Evolutionary conservation across 2,329 filamentous ascomycete genomes (phyloP), one percentile per base, ranked within the genome.

Genomic region (Aspergillus glaucus): DNA sequence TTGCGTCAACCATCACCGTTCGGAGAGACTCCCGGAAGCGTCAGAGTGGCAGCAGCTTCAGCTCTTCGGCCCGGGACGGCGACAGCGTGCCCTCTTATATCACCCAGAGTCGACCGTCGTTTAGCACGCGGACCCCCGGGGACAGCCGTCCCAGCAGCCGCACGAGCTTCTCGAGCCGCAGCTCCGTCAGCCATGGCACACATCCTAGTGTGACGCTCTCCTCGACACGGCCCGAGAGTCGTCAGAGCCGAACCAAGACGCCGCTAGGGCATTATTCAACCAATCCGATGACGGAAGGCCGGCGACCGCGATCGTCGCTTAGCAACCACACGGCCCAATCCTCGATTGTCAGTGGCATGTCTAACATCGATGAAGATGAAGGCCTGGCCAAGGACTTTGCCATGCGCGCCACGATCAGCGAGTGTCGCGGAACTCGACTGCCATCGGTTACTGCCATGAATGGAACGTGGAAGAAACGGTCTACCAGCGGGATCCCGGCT

Each of bases 71-170:
- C 28, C 61, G 60, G 41, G 66, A 71, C 44, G 63, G 63, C 30
- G 68, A 72, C 40, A 52, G 61, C 5, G 59, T 61, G 6, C 64
- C 69, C 3, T 68, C 67, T 4, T 68, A 66, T 48, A 41, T 63
- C 14, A 57, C 65, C 4, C 63, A 62, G 22, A 62, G 63, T 44
- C 62, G 66, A 22, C 73, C 77, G 32, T 81, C 79, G 1, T 79
- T 77, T 53, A 74, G 79, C 43, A 65, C 59, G 26, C 58, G 64
- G 43, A 63, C 63, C 24, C 57, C 74, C 17, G 63, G 65, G 30
- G 72, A 78, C 55, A 85, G 82, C 57, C 82, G 87, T 30, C 87
- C 88, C 14, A 86, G 82, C 70, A 91, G 87, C 61, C 82, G 87
- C 55, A 81, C 85, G 58, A 87, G 84, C 63, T 70, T 57, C 77